Conservation (phyloP, 2,329 filamentous ascomycete genomes). For the Thermoascus crustaceus region DNA sequence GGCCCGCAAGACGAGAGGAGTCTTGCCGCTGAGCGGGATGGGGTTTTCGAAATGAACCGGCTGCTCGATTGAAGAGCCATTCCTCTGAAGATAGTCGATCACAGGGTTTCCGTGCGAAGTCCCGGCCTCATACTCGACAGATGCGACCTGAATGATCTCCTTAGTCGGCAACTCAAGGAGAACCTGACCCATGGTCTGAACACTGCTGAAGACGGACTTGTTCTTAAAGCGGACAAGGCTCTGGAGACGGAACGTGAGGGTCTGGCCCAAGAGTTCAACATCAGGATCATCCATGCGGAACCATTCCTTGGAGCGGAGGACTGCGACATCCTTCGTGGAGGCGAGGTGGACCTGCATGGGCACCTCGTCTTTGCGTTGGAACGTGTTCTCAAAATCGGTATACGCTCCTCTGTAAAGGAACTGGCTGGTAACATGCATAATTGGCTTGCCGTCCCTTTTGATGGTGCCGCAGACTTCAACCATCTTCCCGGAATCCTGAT, state of each 20-base stretch:
- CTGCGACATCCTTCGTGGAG: conserved; percentile 83
- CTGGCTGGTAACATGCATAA: conserved; percentile 98
- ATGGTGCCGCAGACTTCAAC: conserved; percentile 99
- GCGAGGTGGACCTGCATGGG: conserved; percentile 87
- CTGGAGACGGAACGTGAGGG: conserved; percentile 89
- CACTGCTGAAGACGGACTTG: conserved; percentile 79
- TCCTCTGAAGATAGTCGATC: conserved; percentile 86
- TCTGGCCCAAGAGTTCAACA: conserved; percentile 83
- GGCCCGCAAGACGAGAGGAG: conserved; percentile 76
- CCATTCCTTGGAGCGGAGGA: conserved; percentile 96
- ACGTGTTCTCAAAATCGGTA: conserved; percentile 93
- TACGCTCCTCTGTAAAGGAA: conserved; percentile 94
- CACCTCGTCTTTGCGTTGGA: conserved; percentile 93
- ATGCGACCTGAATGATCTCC: conserved; percentile 95
- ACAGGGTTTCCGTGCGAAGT: conserved; percentile 93
- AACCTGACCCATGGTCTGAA: conserved; percentile 87
- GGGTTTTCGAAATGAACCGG: conserved; percentile 95
- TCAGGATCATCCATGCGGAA: conserved; percentile 80
- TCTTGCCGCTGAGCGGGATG: conserved; percentile 89
- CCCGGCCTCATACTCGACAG: conserved; percentile 88
- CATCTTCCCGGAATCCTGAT: conserved; percentile 98
- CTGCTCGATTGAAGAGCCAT: conserved; percentile 89
- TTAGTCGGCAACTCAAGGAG: conserved; percentile 91
- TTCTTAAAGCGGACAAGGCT: conserved; percentile 92
- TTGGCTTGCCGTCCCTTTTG: conserved; percentile 67